Evolutionary conservation across 805 yeast species (phyloP).

Genomic region (Candida nitratophila): DNA sequence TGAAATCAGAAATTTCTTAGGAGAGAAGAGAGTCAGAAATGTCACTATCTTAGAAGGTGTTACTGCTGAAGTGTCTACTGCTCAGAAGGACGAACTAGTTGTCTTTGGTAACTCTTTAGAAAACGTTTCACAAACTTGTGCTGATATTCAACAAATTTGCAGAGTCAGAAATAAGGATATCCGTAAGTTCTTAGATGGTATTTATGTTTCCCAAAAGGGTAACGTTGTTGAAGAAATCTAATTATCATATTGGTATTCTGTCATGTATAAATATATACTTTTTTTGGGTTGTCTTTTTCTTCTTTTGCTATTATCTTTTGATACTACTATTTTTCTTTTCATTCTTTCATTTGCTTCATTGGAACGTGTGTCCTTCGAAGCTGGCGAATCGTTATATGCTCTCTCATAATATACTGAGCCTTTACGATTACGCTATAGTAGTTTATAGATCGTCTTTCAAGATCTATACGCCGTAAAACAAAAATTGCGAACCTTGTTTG

Average conservation of each 20-base stretch:
- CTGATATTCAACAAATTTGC: slow-evolving; percentile 96
- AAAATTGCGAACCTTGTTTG: no score
- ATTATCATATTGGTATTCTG: neutral
- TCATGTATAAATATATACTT: neutral
- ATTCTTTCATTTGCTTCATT: slow-evolving; percentile 7
- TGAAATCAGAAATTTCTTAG: slow-evolving; percentile 99
- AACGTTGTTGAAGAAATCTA: slow-evolving; percentile 49
- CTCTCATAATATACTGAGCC: slow-evolving; percentile 19
- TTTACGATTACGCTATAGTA: slow-evolving; percentile 26
- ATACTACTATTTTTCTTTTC: neutral
- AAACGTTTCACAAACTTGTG: slow-evolving; percentile 97
- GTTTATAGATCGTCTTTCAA: neutral
- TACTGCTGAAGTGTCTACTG: slow-evolving; percentile 67
- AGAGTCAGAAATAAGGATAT: slow-evolving; percentile 99
- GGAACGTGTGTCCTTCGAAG: slow-evolving; percentile 22
- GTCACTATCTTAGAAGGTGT: slow-evolving; percentile 89
- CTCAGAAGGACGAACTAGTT: slow-evolving; percentile 91
- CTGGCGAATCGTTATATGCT: slow-evolving; percentile 29
- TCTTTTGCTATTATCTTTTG: slow-evolving; percentile 1
- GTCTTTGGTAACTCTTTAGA: slow-evolving; percentile 94
- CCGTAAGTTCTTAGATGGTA: slow-evolving; percentile 99
- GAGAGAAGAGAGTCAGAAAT: slow-evolving; percentile 95
- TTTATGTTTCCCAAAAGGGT: slow-evolving; percentile 96
- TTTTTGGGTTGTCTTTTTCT: neutral
- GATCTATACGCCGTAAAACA: neutral